Conservation (phyloP, 1,139 yeast species). For the Suhomyces wounanorum region DNA sequence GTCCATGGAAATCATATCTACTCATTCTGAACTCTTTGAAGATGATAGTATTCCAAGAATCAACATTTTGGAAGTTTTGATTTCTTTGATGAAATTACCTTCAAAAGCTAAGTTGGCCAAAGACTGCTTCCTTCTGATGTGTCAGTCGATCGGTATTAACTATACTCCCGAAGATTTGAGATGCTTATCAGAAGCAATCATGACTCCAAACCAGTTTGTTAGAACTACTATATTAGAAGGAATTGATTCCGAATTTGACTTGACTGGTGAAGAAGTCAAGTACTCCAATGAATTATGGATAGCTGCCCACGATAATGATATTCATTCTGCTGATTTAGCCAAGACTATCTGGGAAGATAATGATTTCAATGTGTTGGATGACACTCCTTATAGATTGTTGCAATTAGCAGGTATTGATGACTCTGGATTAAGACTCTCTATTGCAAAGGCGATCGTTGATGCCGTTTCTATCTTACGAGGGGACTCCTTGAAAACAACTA, state of each 20-base stretch:
- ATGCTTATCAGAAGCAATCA: constrained; percentile 57
- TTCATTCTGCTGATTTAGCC: constrained; percentile 65
- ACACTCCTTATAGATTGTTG: constrained; percentile 49
- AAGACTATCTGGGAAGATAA: constrained; percentile 85
- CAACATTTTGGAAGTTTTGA: constrained; percentile 59
- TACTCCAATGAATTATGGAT: constrained; percentile 77
- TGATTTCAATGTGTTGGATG: constrained; percentile 47
- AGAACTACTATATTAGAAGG: constrained; percentile 80
- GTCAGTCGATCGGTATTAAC: constrained; percentile 71
- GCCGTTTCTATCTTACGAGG: constrained; percentile 37
- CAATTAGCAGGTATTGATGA: constrained; percentile 54
- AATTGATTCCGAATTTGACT: constrained; percentile 83
- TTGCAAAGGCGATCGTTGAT: constrained; percentile 60
- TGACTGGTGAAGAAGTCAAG: constrained; percentile 49
- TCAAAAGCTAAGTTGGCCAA: constrained; percentile 79
- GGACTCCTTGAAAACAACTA: constrained; percentile 32
- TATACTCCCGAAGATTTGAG: constrained; percentile 58
- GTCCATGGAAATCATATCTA: constrained; percentile 73
- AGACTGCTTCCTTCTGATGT: constrained; percentile 75
- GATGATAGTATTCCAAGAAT: constrained; percentile 70
- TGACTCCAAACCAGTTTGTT: constrained; percentile 69
- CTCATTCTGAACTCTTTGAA: constrained; percentile 74
- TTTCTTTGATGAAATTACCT: constrained; percentile 70
- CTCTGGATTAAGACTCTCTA: constrained; percentile 66
- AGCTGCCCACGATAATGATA: constrained; percentile 73